Evolutionary conservation across 2,329 filamentous ascomycete species (phyloP), one percentile per base, ranked within the genome.

Genomic region (Cytospora piceae): DNA sequence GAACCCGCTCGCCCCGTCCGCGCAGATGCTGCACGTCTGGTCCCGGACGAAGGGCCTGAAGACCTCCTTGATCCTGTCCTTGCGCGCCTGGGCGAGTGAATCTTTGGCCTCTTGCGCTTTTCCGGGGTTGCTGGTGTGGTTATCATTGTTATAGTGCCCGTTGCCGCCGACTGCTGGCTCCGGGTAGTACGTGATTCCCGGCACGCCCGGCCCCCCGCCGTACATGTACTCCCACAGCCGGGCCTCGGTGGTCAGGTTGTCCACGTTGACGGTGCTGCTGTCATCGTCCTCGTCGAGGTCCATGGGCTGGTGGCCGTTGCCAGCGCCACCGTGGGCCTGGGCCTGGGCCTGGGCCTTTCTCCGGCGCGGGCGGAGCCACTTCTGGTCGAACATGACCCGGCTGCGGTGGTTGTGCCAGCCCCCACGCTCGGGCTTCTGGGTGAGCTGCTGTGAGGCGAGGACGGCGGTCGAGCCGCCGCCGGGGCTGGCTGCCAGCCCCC

Each of bases 181-280:
- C 17, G 59, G 58, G 37, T 69, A 70, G 53, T 67, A 57, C 20
- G 75, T 74, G 27, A 80, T 76, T 4, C 81, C 82, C 0, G 79
- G 76, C 3, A 85, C 80, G 2, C 78, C 76, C 0, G 78, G 75
- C 0, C 82, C 83, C n/a, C 76, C 75, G 22, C 83, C 84, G 70
- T 87, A 87, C 81, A 87, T 84, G 80, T 82, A 85, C 67, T 87
- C 82, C 80, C 85, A 87, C 54, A 83, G 77, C 46, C 76, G 75
- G 0, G 80, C 85, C 72, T 88, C 85, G 2, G 84, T 85, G n/a
- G 82, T 83, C 24, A 84, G 73, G 2, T 69, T 71, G 60, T 68
- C 51, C 31, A 54, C 58, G 27, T 70, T 37, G 65, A 61, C 51
- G 54, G n/a, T 29, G 24, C 49, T 39, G 0, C 65, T 63, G 12